Evolutionary conservation across 371 early-diverging fungal genomes (phyloP).

Genomic region (Apophysomyces variabilis): DNA sequence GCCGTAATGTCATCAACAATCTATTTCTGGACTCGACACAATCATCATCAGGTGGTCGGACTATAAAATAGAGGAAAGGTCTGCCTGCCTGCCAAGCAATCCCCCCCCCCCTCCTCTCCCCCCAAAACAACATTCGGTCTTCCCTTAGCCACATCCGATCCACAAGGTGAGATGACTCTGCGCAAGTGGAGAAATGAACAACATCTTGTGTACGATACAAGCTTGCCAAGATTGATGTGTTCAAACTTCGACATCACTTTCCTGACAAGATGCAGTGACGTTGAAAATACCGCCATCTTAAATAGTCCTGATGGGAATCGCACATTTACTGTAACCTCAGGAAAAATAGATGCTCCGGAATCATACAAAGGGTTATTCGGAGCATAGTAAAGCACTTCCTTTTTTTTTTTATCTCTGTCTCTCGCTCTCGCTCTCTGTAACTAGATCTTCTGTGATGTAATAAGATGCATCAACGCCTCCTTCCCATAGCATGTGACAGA

Average conservation of each 20-base stretch:
- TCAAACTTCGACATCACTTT: no score
- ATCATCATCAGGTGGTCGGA: neutral
- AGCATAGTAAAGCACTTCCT: no score
- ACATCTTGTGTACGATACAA: neutral
- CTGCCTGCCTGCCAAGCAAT: conserved; percentile 1
- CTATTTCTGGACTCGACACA: neutral
- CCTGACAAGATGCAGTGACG: neutral
- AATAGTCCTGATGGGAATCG: neutral
- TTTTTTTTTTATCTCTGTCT: no score
- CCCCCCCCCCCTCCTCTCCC: neutral
- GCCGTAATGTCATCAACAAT: conserved; percentile 5
- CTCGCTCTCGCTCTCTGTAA: no score
- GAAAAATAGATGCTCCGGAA: no score
- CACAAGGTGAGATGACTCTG: neutral
- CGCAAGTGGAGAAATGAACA: neutral
- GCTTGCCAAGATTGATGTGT: no score
- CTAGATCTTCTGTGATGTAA: no score
- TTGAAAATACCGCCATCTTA: neutral
- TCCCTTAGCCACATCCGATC: neutral
- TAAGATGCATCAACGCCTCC: no score
- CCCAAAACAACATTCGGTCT: neutral
- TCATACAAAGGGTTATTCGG: no score
- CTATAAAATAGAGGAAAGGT: neutral
- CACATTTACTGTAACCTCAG: no score
- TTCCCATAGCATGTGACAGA: no score